Evolutionary conservation across 2,329 filamentous ascomycete species (phyloP), one percentile per base, ranked within the genome.

Genomic region (Cladosporium colombiae): DNA sequence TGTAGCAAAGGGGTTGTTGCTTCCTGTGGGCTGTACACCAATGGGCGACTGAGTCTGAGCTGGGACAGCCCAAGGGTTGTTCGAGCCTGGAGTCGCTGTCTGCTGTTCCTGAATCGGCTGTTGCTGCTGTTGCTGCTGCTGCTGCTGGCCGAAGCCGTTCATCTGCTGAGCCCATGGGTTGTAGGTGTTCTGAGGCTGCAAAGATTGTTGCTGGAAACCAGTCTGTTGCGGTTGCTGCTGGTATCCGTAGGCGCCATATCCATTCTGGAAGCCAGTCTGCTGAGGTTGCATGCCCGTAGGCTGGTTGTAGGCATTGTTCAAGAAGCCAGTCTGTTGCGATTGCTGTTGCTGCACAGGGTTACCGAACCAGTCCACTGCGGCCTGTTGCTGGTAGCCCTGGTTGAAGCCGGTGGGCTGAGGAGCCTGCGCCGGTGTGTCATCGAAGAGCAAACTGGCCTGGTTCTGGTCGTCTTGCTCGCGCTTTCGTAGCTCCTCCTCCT

Each of bases 381-480:
- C 91, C 76, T 97, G 94, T 80, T 99, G 95, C 81, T 98, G 93
- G 75, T 99, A 99, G 56, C 94, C 94, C 80, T 97, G 93, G 79
- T 97, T 98, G 82, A 92, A 93, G 40, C 93, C 94, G 16, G 93
- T 98, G 49, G 87, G 88, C 72, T 92, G 90, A 63, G 87, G 81
- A 4, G 83, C 78, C 74, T 89, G 87, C 27, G 87, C 86, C 7
- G 84, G 84, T 29, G 85, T 83, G 72, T 96, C 91, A 72, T 96
- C 93, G 73, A 99, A 98, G n/a, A 99, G 84, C 23, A 92, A 88
- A 57, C 90, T 85, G 23, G 91, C 89, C 53, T 76, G 73, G 74
- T 96, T 97, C 77, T 84, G 90, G 67, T 94, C 90, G 76, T 97
- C 94, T 63, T 97, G 82, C 78, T 98, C 92, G 67, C 89, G 89